Evolutionary conservation across 2,329 filamentous ascomycete genomes (phyloP).

Genomic region (Rosellinia necatrix): DNA sequence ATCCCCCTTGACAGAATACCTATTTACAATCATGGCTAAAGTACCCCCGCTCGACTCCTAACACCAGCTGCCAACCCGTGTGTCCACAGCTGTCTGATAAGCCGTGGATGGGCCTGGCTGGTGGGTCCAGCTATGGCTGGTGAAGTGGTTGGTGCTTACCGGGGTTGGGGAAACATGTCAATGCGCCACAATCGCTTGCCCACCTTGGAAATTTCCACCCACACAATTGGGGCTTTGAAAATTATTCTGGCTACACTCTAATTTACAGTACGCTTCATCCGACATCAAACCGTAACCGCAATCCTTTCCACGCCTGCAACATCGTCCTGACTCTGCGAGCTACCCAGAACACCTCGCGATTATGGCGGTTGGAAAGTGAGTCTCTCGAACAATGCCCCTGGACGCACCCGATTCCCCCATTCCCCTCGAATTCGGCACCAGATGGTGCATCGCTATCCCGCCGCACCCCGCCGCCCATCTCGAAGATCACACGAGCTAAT

Average conservation of each 20-base stretch:
- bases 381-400: conserved; percentile 31
- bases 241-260: conserved; percentile 39
- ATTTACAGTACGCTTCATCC: conserved; percentile 38
- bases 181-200: conserved; percentile 32
- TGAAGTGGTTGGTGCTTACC: conserved; percentile 17
- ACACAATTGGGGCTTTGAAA: conserved; percentile 39
- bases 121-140: conserved; percentile 12
- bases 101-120: not conserved
- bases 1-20: too few species aligned
- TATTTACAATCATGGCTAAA: too few species aligned
- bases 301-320: conserved; percentile 37
- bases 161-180: conserved; percentile 10
- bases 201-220: conserved; percentile 35
- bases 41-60: too few species aligned
- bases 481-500: conserved; percentile 35
- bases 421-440: conserved; percentile 24
- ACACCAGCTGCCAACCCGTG: too few species aligned
- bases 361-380: conserved; percentile 84
- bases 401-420: conserved; percentile 21
- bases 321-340: conserved; percentile 43
- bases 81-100: not conserved
- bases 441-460: conserved; percentile 19
- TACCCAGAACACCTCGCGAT: conserved; percentile 60
- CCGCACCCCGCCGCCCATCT: conserved; percentile 29
- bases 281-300: conserved; percentile 37